A percentile compares a stretch with the other conserved stretches of the same genome.
Evolutionary conservation across 805 yeast genomes (phyloP).

Genomic region (Torulaspora maleeae): DNA sequence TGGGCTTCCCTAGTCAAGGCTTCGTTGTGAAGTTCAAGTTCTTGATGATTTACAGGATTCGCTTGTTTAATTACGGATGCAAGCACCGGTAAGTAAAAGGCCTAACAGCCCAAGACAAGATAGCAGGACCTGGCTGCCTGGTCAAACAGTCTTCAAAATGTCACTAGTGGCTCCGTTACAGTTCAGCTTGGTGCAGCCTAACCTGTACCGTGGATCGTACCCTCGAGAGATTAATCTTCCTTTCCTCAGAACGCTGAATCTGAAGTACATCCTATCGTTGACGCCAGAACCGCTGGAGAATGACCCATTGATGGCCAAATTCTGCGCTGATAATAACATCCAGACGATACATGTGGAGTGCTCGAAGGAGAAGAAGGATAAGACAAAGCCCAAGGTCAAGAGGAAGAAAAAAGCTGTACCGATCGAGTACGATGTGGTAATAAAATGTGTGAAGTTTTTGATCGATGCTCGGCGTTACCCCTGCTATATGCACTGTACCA

Average conservation of each 20-base stretch:
- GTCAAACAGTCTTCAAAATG: not conserved
- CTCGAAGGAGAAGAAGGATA: slow-evolving; percentile 40
- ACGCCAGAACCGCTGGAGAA: slow-evolving; percentile 70
- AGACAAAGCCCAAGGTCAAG: slow-evolving; percentile 44
- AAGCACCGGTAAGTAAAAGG: not conserved
- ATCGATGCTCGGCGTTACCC: slow-evolving; percentile 61
- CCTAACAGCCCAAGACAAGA: not conserved
- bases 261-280: slow-evolving; percentile 70
- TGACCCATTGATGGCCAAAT: slow-evolving; percentile 49
- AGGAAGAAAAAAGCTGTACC: slow-evolving; percentile 83
- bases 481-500: slow-evolving; percentile 76
- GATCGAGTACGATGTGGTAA: slow-evolving; percentile 58
- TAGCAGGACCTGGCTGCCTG: not conserved
- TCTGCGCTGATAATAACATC: slow-evolving; percentile 54
- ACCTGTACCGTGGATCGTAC: slow-evolving; percentile 77
- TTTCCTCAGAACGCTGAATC: slow-evolving; percentile 58
- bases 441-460: slow-evolving; percentile 55
- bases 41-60: not conserved
- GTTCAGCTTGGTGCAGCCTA: slow-evolving; percentile 65
- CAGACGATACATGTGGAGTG: slow-evolving; percentile 62
- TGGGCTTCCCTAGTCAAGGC: not conserved
- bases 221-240: slow-evolving; percentile 72
- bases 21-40: not conserved
- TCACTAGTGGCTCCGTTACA: slow-evolving; percentile 67
- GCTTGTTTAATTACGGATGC: not conserved